A percentile compares a stretch with the other conserved stretches of the same genome.
Conservation (phyloP, 352 stramenopile species). For the Phytopythium delawarense region DNA sequence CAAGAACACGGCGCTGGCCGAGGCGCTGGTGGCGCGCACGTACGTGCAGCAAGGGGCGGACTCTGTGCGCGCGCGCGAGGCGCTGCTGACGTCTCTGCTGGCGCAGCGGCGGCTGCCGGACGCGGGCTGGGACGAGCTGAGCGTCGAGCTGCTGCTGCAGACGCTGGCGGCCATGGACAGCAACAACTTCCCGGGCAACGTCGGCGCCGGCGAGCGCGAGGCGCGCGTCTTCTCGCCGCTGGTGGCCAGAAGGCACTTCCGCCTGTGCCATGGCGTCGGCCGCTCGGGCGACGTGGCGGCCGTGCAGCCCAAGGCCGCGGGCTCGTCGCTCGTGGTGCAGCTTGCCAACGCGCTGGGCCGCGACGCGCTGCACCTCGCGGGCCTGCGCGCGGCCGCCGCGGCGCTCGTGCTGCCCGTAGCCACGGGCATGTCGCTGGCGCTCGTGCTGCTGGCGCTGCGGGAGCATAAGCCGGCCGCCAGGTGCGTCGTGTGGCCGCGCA, state of each 20-base stretch:
- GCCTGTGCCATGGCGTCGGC: conserved; percentile 95
- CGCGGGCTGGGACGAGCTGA: conserved; percentile 87
- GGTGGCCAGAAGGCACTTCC: conserved; percentile 89
- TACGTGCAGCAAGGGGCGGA: conserved; percentile 81
- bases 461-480: conserved; percentile 38
- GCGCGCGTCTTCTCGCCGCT: conserved; percentile 87
- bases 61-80: conserved; percentile 55
- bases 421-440: conserved; percentile 95
- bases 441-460: conserved; percentile 89
- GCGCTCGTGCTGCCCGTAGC: conserved; percentile 95
- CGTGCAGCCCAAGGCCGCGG: conserved; percentile 98
- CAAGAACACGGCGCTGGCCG: conserved; percentile 41
- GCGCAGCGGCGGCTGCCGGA: conserved; percentile 81
- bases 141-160: conserved; percentile 84
- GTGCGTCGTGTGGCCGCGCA: conserved; percentile 92
- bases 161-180: conserved; percentile 91
- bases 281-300: conserved; percentile 97
- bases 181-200: conserved; percentile 92
- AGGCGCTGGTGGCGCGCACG: conserved; percentile 50
- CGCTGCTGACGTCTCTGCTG: conserved; percentile 74
- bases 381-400: conserved; percentile 47
- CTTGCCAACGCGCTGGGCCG: conserved; percentile 89
- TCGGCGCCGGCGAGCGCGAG: conserved; percentile 96
- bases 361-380: conserved; percentile 89
- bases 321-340: conserved; percentile 94